These are phyloP conservation scores for Scheffersomyces titani DNA, from an alignment of 1,139 yeast genomes.

Conservation along the genomic window DNA sequence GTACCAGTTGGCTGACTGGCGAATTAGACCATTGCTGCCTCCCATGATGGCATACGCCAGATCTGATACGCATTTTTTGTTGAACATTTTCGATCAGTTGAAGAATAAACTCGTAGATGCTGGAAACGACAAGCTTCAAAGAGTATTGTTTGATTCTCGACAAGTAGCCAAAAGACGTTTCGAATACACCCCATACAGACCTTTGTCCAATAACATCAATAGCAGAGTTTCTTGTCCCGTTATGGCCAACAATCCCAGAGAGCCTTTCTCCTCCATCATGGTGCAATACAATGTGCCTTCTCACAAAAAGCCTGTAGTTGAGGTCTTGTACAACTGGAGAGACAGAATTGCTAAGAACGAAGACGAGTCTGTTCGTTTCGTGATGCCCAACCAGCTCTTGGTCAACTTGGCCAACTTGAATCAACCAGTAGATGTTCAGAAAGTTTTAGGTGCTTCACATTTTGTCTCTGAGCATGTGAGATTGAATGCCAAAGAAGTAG, in stretches of 20 bases:
- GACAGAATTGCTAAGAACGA: conserved; percentile 69
- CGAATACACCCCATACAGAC: conserved; percentile 69
- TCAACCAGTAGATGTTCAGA: conserved; percentile 58
- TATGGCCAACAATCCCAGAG: conserved; percentile 45
- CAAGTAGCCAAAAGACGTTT: conserved; percentile 80
- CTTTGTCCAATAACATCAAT: conserved; percentile 28
- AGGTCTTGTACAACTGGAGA: conserved; percentile 77
- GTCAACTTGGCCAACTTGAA: conserved; percentile 58
- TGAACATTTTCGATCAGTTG: conserved; percentile 77
- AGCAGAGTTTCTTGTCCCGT: conserved; percentile 48
- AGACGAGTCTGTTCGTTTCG: conserved; percentile 83
- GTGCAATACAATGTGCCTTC: conserved; percentile 65
- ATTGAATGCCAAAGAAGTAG: conserved; percentile 55
- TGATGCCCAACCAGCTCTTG: conserved; percentile 81
- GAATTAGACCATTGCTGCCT: conserved; percentile 78
- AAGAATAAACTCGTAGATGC: conserved; percentile 59
- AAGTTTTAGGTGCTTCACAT: conserved; percentile 55
- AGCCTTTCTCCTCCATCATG: conserved; percentile 63
- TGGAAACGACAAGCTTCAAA: conserved; percentile 45
- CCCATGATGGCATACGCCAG: conserved; percentile 88
- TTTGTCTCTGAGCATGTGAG: conserved; percentile 59
- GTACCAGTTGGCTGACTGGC: conserved; percentile 97
- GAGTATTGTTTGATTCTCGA: conserved; percentile 77
- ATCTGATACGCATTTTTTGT: conserved; percentile 90
- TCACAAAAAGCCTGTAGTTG: conserved; percentile 57